Conservation (phyloP, 2,329 filamentous ascomycete genomes). For the Aspergillus sp. region DNA sequence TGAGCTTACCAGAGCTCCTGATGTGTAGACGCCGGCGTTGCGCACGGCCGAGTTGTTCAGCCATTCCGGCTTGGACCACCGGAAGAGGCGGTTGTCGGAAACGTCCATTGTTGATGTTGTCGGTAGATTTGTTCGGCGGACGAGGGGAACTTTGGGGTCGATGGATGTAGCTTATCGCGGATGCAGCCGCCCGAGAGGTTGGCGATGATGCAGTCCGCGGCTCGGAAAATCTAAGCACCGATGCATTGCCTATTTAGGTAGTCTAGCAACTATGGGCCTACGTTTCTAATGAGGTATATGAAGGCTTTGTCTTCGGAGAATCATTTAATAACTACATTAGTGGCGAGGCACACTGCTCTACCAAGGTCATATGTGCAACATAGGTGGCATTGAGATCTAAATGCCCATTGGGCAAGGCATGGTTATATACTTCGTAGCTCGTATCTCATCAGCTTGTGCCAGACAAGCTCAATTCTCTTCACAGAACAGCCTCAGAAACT, state of each 20-base stretch:
- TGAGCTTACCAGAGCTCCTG: slow-evolving; percentile 60
- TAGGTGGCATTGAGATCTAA: neutral
- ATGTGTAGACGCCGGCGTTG: slow-evolving; percentile 63
- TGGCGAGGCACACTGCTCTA: neutral
- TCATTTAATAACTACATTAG: neutral
- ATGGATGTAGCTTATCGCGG: neutral
- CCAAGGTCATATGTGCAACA: neutral
- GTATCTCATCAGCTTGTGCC: slow-evolving; percentile 18
- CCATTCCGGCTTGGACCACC: slow-evolving; percentile 65
- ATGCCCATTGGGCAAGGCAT: neutral
- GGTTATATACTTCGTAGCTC: slow-evolving; percentile 22
- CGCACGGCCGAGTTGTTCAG: slow-evolving; percentile 63
- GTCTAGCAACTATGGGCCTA: neutral
- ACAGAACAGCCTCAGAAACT: slow-evolving; percentile 40
- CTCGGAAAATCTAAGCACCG: slow-evolving; percentile 19
- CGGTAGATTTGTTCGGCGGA: neutral
- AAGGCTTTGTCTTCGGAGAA: neutral
- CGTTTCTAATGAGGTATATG: neutral
- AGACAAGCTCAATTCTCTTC: slow-evolving; percentile 30
- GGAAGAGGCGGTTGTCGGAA: slow-evolving; percentile 60
- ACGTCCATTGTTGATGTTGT: slow-evolving; percentile 32
- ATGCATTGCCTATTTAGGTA: neutral
- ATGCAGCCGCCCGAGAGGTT: neutral
- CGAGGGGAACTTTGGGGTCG: neutral
- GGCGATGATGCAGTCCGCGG: slow-evolving; percentile 17